Evolutionary conservation across 164 flowering plant genomes (phyloP).

Genomic region (Vitis cinerea): DNA sequence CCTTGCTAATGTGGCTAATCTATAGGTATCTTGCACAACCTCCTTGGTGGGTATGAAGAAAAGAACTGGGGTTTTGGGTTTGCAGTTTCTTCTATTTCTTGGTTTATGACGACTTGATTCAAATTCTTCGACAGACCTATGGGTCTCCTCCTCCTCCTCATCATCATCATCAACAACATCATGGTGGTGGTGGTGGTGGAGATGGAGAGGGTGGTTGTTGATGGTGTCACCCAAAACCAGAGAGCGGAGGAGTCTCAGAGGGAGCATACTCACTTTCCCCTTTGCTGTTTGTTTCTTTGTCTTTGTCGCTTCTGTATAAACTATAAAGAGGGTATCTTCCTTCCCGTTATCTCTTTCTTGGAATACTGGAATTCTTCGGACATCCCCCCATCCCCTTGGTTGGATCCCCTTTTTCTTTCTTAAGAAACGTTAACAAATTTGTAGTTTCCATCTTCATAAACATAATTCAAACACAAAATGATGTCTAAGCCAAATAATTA

Average conservation of each 20-base stretch:
- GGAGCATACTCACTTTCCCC: slow-evolving; percentile 37
- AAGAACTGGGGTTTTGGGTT: slow-evolving; percentile 34
- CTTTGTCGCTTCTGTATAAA: slow-evolving; percentile 3
- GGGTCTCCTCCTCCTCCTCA: not conserved
- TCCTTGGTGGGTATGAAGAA: slow-evolving; percentile 59
- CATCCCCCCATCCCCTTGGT: not conserved
- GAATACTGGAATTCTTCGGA: too few species aligned
- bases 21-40: slow-evolving; percentile 44
- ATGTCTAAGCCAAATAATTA: too few species aligned
- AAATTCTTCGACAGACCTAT: not conserved
- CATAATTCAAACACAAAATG: too few species aligned
- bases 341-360: too few species aligned
- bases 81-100: not conserved
- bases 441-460: too few species aligned
- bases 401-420: too few species aligned
- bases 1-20: slow-evolving; percentile 55
- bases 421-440: too few species aligned
- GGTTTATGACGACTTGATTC: too few species aligned
- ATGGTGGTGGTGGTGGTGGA: not conserved
- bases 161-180: slow-evolving; percentile 6
- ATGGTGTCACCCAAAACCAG: slow-evolving; percentile 50
- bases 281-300: not conserved
- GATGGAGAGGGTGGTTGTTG: slow-evolving; percentile 22
- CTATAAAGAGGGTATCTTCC: not conserved
- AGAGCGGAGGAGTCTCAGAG: slow-evolving; percentile 61